Conservation (phyloP, 345 rosid species). For the Eucalyptus pumila region DNA sequence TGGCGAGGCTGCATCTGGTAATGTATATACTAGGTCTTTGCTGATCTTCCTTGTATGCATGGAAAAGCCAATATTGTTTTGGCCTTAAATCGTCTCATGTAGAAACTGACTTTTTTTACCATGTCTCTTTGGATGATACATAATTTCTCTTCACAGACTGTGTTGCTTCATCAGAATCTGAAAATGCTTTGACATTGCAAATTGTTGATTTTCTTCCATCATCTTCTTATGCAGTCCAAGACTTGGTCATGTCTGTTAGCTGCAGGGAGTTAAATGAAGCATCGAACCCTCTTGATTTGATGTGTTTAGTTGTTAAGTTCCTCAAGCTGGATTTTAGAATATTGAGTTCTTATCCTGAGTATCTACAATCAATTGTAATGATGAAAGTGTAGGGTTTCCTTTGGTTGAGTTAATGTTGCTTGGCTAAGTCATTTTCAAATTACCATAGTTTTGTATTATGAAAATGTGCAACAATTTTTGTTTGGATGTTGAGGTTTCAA, state of each 20-base stretch:
- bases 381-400: background rate
- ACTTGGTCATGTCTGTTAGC: background rate
- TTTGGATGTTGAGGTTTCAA: background rate
- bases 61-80: background rate
- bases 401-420: background rate
- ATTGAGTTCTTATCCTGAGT: background rate
- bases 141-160: background rate
- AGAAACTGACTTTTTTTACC: background rate
- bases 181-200: background rate
- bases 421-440: background rate
- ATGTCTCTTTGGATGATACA: background rate
- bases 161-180: background rate
- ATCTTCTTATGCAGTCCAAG: background rate
- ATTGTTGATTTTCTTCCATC: background rate
- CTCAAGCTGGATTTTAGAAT: background rate
- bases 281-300: background rate
- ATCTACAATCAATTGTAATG: background rate
- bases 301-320: background rate
- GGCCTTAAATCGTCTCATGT: background rate
- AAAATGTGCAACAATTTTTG: background rate
- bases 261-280: background rate
- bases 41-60: background rate
- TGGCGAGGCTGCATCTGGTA: conserved; percentile 80
- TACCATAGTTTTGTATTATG: background rate
- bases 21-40: background rate